A percentile compares a stretch with the other conserved stretches of the same genome.
Conservation (phyloP, 768 basidiomycete genomes). For the Mrakia gelida region DNA sequence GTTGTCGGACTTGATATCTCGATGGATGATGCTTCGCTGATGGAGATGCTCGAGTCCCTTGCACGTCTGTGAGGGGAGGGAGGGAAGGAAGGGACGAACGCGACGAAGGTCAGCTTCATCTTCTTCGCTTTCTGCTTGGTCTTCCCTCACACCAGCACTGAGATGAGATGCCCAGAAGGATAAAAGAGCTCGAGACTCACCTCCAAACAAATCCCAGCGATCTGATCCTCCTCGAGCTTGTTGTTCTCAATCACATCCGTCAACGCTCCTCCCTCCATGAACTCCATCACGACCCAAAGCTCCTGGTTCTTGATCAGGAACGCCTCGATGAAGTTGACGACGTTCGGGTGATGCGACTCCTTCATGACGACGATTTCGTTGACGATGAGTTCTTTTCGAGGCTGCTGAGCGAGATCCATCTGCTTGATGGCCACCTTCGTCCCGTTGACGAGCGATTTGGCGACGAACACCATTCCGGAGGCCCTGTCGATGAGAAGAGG, state of each 20-base stretch:
- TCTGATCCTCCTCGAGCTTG: constrained; percentile 89
- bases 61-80: constrained; percentile 63
- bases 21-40: constrained; percentile 89
- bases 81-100: neutral
- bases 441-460: constrained; percentile 76
- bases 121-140: neutral
- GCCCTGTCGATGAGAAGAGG: constrained; percentile 54
- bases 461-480: constrained; percentile 95
- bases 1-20: constrained; percentile 96
- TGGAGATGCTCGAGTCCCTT: constrained; percentile 90
- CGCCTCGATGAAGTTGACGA: constrained; percentile 89
- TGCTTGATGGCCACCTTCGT: constrained; percentile 96
- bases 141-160: too few relatives aligned
- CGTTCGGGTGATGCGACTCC: constrained; percentile 93
- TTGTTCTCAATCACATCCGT: constrained; percentile 99
- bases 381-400: constrained; percentile 93
- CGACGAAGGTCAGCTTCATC: neutral
- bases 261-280: constrained; percentile 95
- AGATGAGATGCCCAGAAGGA: too few relatives aligned
- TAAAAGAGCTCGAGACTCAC: constrained; percentile 50
- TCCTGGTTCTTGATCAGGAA: constrained; percentile 84
- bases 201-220: constrained; percentile 84
- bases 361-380: constrained; percentile 99
- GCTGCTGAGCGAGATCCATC: constrained; percentile 93
- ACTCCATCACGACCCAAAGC: constrained; percentile 98